Conservation (phyloP, 345 rosid species). For the Brassica carinata region DNA sequence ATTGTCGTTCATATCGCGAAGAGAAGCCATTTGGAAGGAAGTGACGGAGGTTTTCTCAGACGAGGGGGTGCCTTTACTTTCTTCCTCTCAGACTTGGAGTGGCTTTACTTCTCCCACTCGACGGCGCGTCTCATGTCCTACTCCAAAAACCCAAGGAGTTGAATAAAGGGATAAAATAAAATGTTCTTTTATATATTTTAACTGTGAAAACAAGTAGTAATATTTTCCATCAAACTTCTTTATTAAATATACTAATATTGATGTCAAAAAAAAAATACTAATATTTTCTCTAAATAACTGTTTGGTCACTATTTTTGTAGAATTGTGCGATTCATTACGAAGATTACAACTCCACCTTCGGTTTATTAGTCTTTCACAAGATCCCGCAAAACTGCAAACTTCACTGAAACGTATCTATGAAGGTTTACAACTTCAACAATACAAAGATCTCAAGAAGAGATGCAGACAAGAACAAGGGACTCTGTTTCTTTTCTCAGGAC, state of each 20-base stretch:
- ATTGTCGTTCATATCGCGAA: slow-evolving; percentile 47
- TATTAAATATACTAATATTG: no score
- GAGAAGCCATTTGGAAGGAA: slow-evolving; percentile 44
- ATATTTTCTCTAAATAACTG: no score
- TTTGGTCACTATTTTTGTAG: no score
- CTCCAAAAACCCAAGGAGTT: background rate
- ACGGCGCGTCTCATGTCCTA: background rate
- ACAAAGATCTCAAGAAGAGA: background rate
- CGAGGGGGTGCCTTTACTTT: slow-evolving; percentile 2
- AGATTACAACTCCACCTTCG: background rate
- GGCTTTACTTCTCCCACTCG: background rate
- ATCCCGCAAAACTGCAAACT: background rate
- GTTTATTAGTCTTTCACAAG: background rate
- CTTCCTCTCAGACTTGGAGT: background rate
- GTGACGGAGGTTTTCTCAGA: background rate
- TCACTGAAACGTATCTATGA: background rate
- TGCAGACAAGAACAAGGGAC: background rate
- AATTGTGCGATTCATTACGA: no score
- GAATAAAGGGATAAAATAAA: no score
- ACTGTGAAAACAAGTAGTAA: no score
- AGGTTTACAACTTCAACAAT: background rate
- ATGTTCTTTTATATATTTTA: no score
- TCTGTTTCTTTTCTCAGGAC: background rate
- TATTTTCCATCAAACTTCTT: no score
- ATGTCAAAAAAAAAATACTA: no score